Evolutionary conservation across 2,329 filamentous ascomycete genomes (phyloP).

Genomic region (Periconia macrospinosa): DNA sequence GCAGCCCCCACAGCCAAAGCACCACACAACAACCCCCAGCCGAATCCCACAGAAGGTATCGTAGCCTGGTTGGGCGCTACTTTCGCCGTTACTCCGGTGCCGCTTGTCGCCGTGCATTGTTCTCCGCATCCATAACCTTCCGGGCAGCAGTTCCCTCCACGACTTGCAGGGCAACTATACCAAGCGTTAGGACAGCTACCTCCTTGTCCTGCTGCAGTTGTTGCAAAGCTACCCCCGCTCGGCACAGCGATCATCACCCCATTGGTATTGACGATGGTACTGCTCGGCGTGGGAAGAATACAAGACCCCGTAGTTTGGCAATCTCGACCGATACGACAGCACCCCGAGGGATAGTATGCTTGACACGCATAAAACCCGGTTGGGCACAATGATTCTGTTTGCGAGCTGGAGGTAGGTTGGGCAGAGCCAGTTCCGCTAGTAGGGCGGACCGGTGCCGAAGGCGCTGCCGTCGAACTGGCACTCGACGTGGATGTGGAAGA

Average conservation of each 20-base stretch:
- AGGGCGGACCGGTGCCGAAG: slow-evolving; percentile 46
- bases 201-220: slow-evolving; percentile 41
- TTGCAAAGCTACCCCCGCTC: slow-evolving; percentile 48
- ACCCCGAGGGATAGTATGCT: slow-evolving; percentile 78
- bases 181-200: slow-evolving; percentile 73
- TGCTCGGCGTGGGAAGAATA: slow-evolving; percentile 57
- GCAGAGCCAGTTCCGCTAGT: slow-evolving; percentile 43
- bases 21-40: slow-evolving; percentile 33
- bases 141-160: slow-evolving; percentile 82
- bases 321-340: slow-evolving; percentile 84
- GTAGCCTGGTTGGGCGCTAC: slow-evolving; percentile 42
- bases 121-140: slow-evolving; percentile 48
- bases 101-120: slow-evolving; percentile 39
- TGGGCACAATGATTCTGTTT: slow-evolving; percentile 63
- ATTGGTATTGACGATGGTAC: slow-evolving; percentile 65
- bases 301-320: slow-evolving; percentile 78
- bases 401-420: slow-evolving; percentile 66
- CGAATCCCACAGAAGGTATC: slow-evolving; percentile 24
- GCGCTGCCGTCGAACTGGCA: slow-evolving; percentile 21
- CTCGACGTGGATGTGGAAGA: slow-evolving; percentile 27
- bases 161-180: slow-evolving; percentile 69
- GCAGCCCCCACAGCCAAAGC: slow-evolving; percentile 23
- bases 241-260: slow-evolving; percentile 73
- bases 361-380: slow-evolving; percentile 91
- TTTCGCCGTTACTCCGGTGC: slow-evolving; percentile 37